Evolutionary conservation across 2,329 filamentous ascomycete genomes (phyloP), one percentile per base, ranked within the genome.

Genomic region (Cadophora sp.): DNA sequence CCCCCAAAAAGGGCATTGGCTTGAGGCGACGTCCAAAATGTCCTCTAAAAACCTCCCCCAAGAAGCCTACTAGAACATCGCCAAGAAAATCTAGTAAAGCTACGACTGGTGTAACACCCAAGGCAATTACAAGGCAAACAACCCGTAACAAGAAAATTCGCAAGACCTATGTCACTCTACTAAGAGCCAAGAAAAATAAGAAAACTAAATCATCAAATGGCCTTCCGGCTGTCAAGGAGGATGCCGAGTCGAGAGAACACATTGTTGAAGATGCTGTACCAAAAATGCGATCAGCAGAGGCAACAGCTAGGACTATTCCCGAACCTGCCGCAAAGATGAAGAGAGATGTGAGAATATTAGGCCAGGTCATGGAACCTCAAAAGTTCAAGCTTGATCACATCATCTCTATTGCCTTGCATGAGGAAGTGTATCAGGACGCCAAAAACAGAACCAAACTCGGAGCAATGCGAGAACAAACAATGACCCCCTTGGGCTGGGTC

Each of bases 401-500:
- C 36, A 50, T 62, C n/a, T 50, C 45, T 27, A 33, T 51, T 33
- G 27, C 45, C 13, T 62, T 27, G 6, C 59, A 53, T 47, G 20
- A 24, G 24, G 45, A 48, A 16, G 59, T 50, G 14, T 50, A 50
- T 39, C 43, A 50, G 16, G 59, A 62, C 11, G 5, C 41, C 2
- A 50, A 22, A n/a, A 48, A 50, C 20, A 51, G 16, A 24, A 6
- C 36, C 47, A 48, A 62, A 39, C 45, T 50, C 43, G 33, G 33
- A 62, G 14, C 59, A n/a, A 41, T 36, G 18, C 47, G 20, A 20
- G 59, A 51, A 20, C 48, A 50, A 39, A 50, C 43, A 41, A 30
- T 48, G 27, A 50, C 59, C 2, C 5, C 36, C 13, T 33, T 58
- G 33, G 55, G 48, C 18, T 62, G 59, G 59, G 59, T 62, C 4